phyloP scores from a whole-genome alignment of 2,329 filamentous ascomycete species.

The Xylaria sp. region DNA sequence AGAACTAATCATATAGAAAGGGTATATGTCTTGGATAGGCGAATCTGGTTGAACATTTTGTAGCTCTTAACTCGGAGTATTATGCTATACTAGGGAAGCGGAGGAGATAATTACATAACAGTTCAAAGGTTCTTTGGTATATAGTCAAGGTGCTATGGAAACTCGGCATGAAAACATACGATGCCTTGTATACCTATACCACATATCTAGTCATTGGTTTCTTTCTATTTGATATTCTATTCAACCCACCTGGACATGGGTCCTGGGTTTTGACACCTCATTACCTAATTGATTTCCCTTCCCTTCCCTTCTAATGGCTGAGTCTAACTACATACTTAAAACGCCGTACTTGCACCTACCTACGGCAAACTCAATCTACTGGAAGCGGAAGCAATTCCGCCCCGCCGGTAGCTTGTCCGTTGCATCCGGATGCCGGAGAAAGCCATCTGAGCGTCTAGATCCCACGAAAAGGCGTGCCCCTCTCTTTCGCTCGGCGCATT shows the following conservation, averaged over 20 bases:
- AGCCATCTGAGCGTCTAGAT: neutral
- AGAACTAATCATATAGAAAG: neutral
- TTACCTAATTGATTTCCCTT: neutral
- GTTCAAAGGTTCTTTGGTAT: neutral
- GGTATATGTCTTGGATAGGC: neutral
- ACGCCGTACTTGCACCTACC: neutral
- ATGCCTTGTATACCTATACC: neutral
- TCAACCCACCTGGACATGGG: neutral
- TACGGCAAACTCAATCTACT: neutral
- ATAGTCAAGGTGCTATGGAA: neutral
- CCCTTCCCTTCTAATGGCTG: neutral
- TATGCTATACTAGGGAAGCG: neutral
- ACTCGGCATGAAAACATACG: neutral
- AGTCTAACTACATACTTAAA: neutral
- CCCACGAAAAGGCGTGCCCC: neutral
- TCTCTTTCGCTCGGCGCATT: neutral
- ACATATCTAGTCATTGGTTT: neutral
- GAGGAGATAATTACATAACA: neutral
- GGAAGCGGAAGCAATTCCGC: conserved; percentile 10
- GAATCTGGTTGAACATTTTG: neutral
- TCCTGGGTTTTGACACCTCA: neutral
- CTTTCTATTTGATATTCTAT: neutral
- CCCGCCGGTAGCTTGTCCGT: neutral
- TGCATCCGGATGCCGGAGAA: conserved; percentile 3
- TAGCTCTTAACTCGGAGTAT: neutral